Evolutionary conservation across 129 eudicot species (phyloP), one percentile per base, ranked within the genome.

Genomic region (Chrysanthemum lavandulifolium): DNA sequence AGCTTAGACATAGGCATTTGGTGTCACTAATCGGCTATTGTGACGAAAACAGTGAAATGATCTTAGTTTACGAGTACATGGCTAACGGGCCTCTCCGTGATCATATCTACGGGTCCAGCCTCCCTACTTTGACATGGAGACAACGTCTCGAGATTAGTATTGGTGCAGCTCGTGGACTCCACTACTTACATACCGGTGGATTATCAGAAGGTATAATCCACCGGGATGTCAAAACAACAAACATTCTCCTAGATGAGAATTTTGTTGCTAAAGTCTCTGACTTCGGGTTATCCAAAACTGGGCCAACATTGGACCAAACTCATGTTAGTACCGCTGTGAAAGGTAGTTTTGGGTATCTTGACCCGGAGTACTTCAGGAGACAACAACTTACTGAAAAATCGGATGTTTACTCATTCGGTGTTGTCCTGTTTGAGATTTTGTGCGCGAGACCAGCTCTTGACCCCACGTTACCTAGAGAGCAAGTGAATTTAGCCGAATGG

Each of bases 321-420:
- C 99, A 95, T 43, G 97, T 95, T 1, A 95, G 99, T 82, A 95
- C 99, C 0, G 97, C 93, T 0, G 98, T 93, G 58, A 93, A 93
- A 74, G 98, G 98, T 0, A 93, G 98, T 74, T 93, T 93, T 52
- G 98, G 98, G 75, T 93, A 93, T 67, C 95, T 93, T 15, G 98
- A 93, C 58, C 98, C 98, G 0, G 98, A 93, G 82, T 93, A 93
- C 80, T 93, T 89, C 71, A 79, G 97, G 51, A 87, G 98, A 58
- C 98, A 93, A 68, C 98, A 93, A 71, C 87, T 93, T 2, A 93
- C 98, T 0, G 98, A 89, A n/a, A 93, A 93, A 78, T 93, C 98
- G 10, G 98, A 93, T 56, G 98, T 93, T 4, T 93, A 93, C 66
- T 93, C 98, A 1, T 95, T 95, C 23, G 99, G 99, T 3, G 99